These are phyloP conservation scores for Moniliophthora roreri DNA, from an alignment of 1,284 basidiomycete genomes.

Conservation along the genomic window DNA sequence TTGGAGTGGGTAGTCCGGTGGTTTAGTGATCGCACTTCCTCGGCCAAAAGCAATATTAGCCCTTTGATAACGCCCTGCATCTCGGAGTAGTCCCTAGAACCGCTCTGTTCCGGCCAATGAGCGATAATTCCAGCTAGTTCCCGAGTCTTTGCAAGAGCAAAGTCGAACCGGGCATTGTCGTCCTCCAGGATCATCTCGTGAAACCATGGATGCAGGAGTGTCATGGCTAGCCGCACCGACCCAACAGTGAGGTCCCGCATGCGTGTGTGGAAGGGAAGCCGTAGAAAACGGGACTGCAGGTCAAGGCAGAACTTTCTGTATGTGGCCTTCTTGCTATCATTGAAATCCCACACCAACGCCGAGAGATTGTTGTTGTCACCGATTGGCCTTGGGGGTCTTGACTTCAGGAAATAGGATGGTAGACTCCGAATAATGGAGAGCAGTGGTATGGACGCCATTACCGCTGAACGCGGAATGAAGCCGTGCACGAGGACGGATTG, in stretches of 20 bases:
- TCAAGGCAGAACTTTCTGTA: slow-evolving; percentile 71
- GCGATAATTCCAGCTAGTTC: slow-evolving; percentile 60
- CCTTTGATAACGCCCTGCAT: slow-evolving; percentile 55
- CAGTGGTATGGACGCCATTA: slow-evolving; percentile 68
- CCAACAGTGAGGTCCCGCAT: slow-evolving; percentile 65
- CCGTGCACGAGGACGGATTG: slow-evolving; percentile 73
- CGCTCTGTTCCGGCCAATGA: slow-evolving; percentile 67
- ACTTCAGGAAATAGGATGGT: slow-evolving; percentile 66
- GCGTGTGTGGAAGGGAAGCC: slow-evolving; percentile 49
- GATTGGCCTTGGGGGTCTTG: slow-evolving; percentile 21
- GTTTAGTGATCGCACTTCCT: slow-evolving; percentile 59
- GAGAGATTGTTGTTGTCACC: not conserved
- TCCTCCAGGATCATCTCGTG: slow-evolving; percentile 49
- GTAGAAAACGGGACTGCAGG: slow-evolving; percentile 61
- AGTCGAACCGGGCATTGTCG: slow-evolving; percentile 29
- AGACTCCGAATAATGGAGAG: slow-evolving; percentile 60
- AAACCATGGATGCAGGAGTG: slow-evolving; percentile 69
- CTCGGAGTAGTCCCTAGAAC: slow-evolving; percentile 60
- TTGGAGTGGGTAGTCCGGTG: slow-evolving; percentile 13
- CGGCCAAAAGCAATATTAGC: slow-evolving; percentile 57
- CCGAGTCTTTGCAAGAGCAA: slow-evolving; percentile 46
- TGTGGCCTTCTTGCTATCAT: slow-evolving; percentile 49
- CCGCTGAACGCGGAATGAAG: slow-evolving; percentile 60
- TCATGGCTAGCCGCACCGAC: slow-evolving; percentile 62
- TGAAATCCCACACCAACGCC: slow-evolving; percentile 57